A percentile compares a stretch with the other conserved stretches of the same genome.
Conservation (phyloP, 768 basidiomycete species). For the Leucocoprinus sp. region DNA sequence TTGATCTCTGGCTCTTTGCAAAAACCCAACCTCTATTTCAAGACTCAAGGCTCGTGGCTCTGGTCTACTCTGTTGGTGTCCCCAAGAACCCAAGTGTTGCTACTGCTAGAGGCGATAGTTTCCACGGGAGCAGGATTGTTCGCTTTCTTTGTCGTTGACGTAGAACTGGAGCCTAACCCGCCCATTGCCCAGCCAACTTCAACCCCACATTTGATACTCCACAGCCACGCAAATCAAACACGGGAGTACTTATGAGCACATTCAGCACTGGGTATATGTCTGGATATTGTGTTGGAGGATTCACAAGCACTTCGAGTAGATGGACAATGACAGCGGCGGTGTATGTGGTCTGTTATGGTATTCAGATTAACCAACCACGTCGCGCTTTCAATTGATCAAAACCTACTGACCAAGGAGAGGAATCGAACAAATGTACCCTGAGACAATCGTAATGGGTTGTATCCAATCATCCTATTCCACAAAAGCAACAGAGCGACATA, state of each 20-base stretch:
- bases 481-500: constrained; percentile 59
- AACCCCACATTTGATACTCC: constrained; percentile 77
- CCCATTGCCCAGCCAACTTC: constrained; percentile 77
- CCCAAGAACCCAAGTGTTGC: neutral
- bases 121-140: neutral
- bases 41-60: constrained; percentile 20
- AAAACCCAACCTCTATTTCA: neutral
- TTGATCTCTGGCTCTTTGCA: constrained; percentile 8
- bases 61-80: constrained; percentile 15
- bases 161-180: constrained; percentile 29
- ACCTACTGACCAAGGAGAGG: constrained; percentile 40
- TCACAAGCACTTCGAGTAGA: constrained; percentile 48
- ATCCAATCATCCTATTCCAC: constrained; percentile 82
- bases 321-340: constrained; percentile 48
- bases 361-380: constrained; percentile 16
- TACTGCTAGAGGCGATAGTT: neutral
- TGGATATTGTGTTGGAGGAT: constrained; percentile 71
- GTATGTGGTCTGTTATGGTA: constrained; percentile 41
- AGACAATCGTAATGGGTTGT: constrained; percentile 50
- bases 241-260: constrained; percentile 68
- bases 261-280: constrained; percentile 84
- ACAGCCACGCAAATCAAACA: constrained; percentile 84
- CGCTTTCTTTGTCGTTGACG: constrained; percentile 1
- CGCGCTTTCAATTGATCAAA: neutral
- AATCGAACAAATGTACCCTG: constrained; percentile 42